A percentile compares a stretch with the other conserved stretches of the same genome.
phyloP scores from a whole-genome alignment of 441 rosid species.

The Populus hybrid region DNA sequence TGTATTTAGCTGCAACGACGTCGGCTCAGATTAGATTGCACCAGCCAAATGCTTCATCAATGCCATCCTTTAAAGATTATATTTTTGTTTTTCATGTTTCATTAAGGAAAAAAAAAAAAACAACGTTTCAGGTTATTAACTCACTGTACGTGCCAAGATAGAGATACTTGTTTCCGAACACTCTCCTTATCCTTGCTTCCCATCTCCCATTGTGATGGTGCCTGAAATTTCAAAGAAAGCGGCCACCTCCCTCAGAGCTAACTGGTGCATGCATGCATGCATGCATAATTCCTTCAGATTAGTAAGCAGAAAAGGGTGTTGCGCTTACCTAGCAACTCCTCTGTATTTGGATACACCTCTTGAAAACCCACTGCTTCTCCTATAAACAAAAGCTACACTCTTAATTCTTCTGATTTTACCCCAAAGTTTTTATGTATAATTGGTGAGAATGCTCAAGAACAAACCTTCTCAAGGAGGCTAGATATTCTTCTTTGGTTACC shows the following conservation, averaged over 20 bases:
- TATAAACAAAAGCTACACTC: constrained; percentile 11
- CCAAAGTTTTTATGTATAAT: not conserved
- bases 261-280: not conserved
- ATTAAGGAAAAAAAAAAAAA: not conserved
- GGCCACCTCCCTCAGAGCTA: not conserved
- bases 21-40: too few relatives aligned
- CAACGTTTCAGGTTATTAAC: not conserved
- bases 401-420: constrained; percentile 3
- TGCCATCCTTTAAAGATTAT: not conserved
- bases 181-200: constrained; percentile 65
- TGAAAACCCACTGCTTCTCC: constrained; percentile 59
- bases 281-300: not conserved
- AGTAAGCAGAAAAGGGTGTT: not conserved
- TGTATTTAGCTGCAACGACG: too few relatives aligned
- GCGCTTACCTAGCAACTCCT: constrained; percentile 53
- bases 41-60: too few relatives aligned
- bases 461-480: constrained; percentile 52
- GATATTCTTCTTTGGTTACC: constrained; percentile 38
- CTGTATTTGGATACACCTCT: constrained; percentile 60
- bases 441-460: not conserved
- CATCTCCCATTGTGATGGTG: constrained; percentile 64
- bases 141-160: constrained; percentile 54
- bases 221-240: constrained; percentile 20
- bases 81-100: not conserved
- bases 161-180: constrained; percentile 58